phyloP scores from a whole-genome alignment of 768 basidiomycete species.

The Russula ochroleuca region DNA sequence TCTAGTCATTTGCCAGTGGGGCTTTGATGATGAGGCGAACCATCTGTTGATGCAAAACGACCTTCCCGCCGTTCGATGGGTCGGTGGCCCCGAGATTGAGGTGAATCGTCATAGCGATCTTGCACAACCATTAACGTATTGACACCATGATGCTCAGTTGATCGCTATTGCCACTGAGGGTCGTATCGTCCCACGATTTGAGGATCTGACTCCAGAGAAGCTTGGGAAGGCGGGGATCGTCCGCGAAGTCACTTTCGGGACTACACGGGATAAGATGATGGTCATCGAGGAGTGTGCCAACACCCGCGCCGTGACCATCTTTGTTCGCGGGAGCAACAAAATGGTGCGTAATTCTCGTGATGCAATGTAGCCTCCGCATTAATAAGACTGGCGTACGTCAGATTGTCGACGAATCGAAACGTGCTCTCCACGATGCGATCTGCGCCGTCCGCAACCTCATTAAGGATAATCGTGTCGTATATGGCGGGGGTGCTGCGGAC shows the following conservation, averaged over 20 bases:
- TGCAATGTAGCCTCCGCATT: background rate
- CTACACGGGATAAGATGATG: constrained; percentile 98
- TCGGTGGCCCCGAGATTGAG: constrained; percentile 99
- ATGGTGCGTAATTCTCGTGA: constrained; percentile 58
- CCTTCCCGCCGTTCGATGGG: constrained; percentile 96
- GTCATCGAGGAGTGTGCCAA: constrained; percentile 99
- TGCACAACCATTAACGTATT: background rate
- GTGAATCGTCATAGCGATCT: constrained; percentile 38
- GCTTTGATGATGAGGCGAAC: constrained; percentile 99
- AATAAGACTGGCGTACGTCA: constrained; percentile 33
- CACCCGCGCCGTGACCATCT: constrained; percentile 91
- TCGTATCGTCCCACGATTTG: constrained; percentile 96
- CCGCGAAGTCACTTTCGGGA: constrained; percentile 92
- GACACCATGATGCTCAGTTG: constrained; percentile 47
- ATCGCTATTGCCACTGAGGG: constrained; percentile 99
- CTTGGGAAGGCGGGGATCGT: constrained; percentile 92
- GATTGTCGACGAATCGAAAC: constrained; percentile 99
- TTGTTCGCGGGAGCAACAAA: constrained; percentile 97
- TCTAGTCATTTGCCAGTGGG: constrained; percentile 99
- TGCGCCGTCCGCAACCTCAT: constrained; percentile 96
- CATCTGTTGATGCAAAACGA: constrained; percentile 98
- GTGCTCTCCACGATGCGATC: constrained; percentile 94
- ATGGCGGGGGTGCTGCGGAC: constrained; percentile 97
- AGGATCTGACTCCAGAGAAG: constrained; percentile 88
- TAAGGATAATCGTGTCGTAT: constrained; percentile 93